A percentile compares a stretch with the other conserved stretches of the same genome.
Evolutionary conservation across 306 rosid genomes (phyloP).

Genomic region (Sophora flavescens): DNA sequence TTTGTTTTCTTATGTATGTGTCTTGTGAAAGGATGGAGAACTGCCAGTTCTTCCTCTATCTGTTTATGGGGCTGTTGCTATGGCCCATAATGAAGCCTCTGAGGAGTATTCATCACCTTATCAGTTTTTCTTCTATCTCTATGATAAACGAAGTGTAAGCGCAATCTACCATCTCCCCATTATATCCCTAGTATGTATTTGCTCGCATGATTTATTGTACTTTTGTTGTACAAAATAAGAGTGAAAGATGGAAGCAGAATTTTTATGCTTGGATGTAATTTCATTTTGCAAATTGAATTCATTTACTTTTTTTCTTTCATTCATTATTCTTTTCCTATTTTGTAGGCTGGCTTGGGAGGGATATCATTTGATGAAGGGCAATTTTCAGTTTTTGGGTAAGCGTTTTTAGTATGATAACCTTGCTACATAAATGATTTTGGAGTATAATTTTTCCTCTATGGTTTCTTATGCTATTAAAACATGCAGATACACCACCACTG

Average conservation of each 20-base stretch:
- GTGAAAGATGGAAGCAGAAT: constrained; percentile 34
- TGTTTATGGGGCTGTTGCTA: constrained; percentile 91
- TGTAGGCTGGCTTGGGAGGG: constrained; percentile 97
- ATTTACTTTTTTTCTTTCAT: constrained; percentile 11
- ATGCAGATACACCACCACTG: constrained; percentile 80
- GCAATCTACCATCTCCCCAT: not conserved
- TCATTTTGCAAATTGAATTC: constrained; percentile 10
- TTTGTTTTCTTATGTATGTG: constrained; percentile 29
- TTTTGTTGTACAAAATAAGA: constrained; percentile 12
- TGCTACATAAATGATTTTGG: not conserved
- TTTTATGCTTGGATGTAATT: not conserved
- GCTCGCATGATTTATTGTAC: not conserved
- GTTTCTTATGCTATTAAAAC: constrained; percentile 27
- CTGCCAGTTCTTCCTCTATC: constrained; percentile 93
- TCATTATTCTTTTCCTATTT: constrained; percentile 14
- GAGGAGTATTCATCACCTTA: constrained; percentile 90
- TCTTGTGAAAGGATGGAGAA: constrained; percentile 85
- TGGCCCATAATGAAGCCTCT: constrained; percentile 91
- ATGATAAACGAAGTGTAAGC: constrained; percentile 88
- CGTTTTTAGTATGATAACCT: constrained; percentile 13
- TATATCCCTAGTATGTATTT: not conserved
- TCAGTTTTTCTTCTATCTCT: constrained; percentile 93
- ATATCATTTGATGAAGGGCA: constrained; percentile 98
- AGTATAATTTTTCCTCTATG: not conserved
- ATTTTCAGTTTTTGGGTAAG: constrained; percentile 93